Base-by-base conservation (phyloP, 192 early-diverging fungal species). In the Backusella liffmaniae region DNA sequence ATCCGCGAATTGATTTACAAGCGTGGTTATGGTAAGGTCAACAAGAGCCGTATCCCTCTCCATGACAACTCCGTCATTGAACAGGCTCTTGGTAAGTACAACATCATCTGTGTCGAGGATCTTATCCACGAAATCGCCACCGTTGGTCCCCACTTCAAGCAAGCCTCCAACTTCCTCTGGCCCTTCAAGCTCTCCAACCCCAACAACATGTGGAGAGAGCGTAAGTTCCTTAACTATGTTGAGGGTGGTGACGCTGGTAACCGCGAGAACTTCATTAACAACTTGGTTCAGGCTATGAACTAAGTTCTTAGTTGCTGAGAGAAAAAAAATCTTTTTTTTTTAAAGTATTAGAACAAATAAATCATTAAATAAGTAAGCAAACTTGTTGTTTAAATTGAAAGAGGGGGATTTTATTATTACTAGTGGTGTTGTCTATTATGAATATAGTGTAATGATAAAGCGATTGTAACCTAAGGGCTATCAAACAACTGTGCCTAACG, bases 131-230 rank as follows among this genome's bases (percentile, higher is more conserved):
- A 98, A 89, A 97, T 99, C 87, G 93, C 87, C 92, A 99, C 97
- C 53, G 96, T 97, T 80, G 97, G 97, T 59, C 96, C 96, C 78
- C 89, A 98, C 94, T 93, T 93, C 86, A 93, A 92, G 87, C 83
- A 90, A 80, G 98, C 93, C 86, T 96, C 94, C 90, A 95, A 93
- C 91, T 99, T 99, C 92, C 89, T 99, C 84, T 99, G 98, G 98
- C 93, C 98, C 76, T 98, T 99, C 91, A 95, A 96, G 89, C 90
- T 99, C 78, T 96, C 95, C 77, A 98, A 97, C 93, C 97, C 98
- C 80, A 98, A 89, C 77, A 97, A 97, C 82, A 96, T 96, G 76
- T 98, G 90, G 93, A 87, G 88, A 81, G 88, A 88, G 73, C 96
- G 96, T 91, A 99, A 99, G 93, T 88, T 92, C 73, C 84, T 85